These are phyloP conservation scores for Plasmopara muralis DNA, from an alignment of 352 stramenopile genomes.

Conservation along the genomic window DNA sequence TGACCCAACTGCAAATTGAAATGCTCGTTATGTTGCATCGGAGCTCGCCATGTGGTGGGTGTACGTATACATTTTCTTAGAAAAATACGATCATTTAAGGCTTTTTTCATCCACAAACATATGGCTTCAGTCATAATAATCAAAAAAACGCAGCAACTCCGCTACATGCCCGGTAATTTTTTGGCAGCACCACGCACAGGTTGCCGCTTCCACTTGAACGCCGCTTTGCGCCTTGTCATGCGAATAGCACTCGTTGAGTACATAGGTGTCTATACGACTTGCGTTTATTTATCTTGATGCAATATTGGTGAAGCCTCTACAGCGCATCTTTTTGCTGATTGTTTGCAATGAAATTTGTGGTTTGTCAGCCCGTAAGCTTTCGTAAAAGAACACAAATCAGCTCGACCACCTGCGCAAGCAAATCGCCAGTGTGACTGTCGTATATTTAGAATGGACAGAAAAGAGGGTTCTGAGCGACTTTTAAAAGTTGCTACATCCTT, in stretches of 20 bases:
- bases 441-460: neutral
- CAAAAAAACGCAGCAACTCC: no score
- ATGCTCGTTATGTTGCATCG: neutral
- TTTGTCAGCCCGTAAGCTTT: neutral
- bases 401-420: slow-evolving; percentile 6
- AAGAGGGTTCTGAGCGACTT: neutral
- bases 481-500: neutral
- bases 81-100: neutral
- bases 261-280: neutral
- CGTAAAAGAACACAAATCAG: neutral
- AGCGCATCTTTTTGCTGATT: neutral
- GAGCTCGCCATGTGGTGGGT: neutral
- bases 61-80: neutral
- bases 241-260: neutral
- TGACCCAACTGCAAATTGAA: neutral
- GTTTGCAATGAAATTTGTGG: neutral
- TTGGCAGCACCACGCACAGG: neutral
- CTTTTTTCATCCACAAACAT: no score
- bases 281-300: no score
- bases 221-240: neutral
- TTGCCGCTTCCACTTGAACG: neutral
- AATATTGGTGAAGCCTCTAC: neutral
- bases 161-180: neutral
- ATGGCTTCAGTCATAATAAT: no score
- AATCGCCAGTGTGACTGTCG: slow-evolving; percentile 5